phyloP scores from a whole-genome alignment of 2,329 filamentous ascomycete species.

The Diplodia scrobiculata region DNA sequence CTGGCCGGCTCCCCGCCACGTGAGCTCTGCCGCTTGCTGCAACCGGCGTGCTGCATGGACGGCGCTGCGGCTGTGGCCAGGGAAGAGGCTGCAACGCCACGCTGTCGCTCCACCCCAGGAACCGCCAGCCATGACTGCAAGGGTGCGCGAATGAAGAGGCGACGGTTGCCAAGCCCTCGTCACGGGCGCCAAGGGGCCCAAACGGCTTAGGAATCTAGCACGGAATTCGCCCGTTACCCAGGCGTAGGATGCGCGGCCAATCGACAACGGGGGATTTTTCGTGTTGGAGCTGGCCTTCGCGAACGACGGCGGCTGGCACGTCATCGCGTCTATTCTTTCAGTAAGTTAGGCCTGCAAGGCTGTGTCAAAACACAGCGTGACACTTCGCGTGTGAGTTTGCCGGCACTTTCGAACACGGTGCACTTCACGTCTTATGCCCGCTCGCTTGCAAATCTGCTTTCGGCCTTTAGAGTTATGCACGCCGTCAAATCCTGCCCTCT shows the following conservation, averaged over 20 bases:
- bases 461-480: background rate
- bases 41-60: background rate
- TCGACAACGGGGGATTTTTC: background rate
- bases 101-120: slow-evolving; percentile 16
- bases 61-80: background rate
- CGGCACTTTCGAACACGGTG: slow-evolving; percentile 13
- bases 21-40: background rate
- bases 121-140: background rate
- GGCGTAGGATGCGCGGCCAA: background rate
- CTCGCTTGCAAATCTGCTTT: slow-evolving; percentile 13
- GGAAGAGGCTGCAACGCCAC: slow-evolving; percentile 10
- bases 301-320: slow-evolving; percentile 3
- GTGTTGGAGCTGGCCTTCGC: slow-evolving; percentile 2
- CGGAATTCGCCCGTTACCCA: slow-evolving; percentile 13
- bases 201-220: slow-evolving; percentile 9
- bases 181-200: background rate
- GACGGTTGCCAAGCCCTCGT: background rate
- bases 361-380: slow-evolving; percentile 24
- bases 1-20: background rate
- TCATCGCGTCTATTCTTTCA: slow-evolving; percentile 19
- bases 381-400: slow-evolving; percentile 14
- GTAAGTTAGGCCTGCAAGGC: slow-evolving; percentile 9
- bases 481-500: background rate
- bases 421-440: slow-evolving; percentile 16
- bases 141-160: slow-evolving; percentile 6